These are phyloP conservation scores for Boeremia exigua DNA, from an alignment of 2,329 filamentous ascomycete species.

Conservation along the genomic window DNA sequence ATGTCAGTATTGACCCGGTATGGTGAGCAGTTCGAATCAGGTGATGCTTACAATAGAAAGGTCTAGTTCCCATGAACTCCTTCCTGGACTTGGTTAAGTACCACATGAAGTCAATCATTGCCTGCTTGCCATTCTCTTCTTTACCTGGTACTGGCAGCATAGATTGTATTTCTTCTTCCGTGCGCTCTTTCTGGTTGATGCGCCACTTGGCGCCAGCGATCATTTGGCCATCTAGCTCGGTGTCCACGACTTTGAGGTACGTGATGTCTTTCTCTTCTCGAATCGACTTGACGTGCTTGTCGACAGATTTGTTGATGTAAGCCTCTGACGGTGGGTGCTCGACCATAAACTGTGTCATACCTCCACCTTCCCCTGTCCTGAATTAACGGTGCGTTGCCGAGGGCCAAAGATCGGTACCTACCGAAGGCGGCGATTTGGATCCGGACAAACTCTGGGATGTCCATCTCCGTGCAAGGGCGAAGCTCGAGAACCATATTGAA, in stretches of 20 bases:
- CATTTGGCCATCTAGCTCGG: slow-evolving; percentile 38
- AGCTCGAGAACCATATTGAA: slow-evolving; percentile 45
- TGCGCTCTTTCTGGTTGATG: slow-evolving; percentile 40
- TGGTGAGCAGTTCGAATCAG: neutral
- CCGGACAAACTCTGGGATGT: slow-evolving; percentile 36
- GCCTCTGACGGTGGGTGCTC: slow-evolving; percentile 26
- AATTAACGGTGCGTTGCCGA: too few species aligned
- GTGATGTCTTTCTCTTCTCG: slow-evolving; percentile 33
- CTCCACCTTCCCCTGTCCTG: slow-evolving; percentile 19
- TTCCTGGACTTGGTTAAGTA: slow-evolving; percentile 34
- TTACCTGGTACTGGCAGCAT: slow-evolving; percentile 36
- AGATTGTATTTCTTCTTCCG: slow-evolving; percentile 38
- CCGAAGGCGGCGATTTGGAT: slow-evolving; percentile 41
- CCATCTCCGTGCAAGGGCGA: slow-evolving; percentile 31
- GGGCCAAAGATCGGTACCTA: neutral
- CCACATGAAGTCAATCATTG: slow-evolving; percentile 35
- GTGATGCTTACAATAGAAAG: slow-evolving; percentile 40
- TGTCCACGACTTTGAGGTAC: slow-evolving; percentile 44
- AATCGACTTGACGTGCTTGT: slow-evolving; percentile 36
- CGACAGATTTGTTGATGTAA: slow-evolving; percentile 24
- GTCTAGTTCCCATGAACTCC: slow-evolving; percentile 43
- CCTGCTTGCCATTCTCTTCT: slow-evolving; percentile 34
- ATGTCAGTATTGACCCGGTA: neutral
- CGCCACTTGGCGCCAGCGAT: slow-evolving; percentile 47
- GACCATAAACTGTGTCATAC: slow-evolving; percentile 34